These are phyloP conservation scores for Gaeumannomyces tritici DNA, from an alignment of 2,329 filamentous ascomycete species.

Conservation along the genomic window DNA sequence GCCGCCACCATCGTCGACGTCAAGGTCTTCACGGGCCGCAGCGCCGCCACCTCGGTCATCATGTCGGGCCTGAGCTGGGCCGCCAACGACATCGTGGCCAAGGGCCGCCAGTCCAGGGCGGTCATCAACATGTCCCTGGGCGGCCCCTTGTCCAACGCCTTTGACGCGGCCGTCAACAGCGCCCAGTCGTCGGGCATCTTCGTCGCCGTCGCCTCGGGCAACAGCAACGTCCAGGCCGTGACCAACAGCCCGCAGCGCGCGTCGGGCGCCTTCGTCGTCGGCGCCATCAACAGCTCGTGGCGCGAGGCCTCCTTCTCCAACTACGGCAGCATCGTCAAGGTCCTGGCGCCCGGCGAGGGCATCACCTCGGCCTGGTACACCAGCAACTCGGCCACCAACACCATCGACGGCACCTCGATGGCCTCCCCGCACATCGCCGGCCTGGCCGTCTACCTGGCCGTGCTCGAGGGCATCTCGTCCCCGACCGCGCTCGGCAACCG, in stretches of 20 bases:
- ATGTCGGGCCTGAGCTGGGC: slow-evolving; percentile 35
- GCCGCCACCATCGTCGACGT: slow-evolving; percentile 30
- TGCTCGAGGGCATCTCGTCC: slow-evolving; percentile 27
- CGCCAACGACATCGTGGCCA: slow-evolving; percentile 21
- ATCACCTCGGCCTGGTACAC: slow-evolving; percentile 39
- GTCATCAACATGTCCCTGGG: slow-evolving; percentile 52
- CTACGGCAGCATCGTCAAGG: slow-evolving; percentile 37
- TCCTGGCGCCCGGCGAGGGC: slow-evolving; percentile 40
- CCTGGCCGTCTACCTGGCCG: slow-evolving; percentile 29
- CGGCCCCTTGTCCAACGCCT: slow-evolving; percentile 29
- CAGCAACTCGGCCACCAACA: slow-evolving; percentile 24
- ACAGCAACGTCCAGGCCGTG: slow-evolving; percentile 32
- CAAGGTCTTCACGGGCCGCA: slow-evolving; percentile 30
- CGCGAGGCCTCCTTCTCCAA: slow-evolving; percentile 39
- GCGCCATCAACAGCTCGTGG: slow-evolving; percentile 31
- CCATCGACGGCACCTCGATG: slow-evolving; percentile 37
- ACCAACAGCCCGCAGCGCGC: slow-evolving; percentile 39
- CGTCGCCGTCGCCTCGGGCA: slow-evolving; percentile 46
- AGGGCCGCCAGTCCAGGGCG: slow-evolving; percentile 28
- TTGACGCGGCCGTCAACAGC: slow-evolving; percentile 40
- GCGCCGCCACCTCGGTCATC: slow-evolving; percentile 22
- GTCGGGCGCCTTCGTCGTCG: slow-evolving; percentile 40
- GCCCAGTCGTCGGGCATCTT: slow-evolving; percentile 37
- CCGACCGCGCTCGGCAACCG: slow-evolving; percentile 36
- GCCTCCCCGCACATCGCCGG: slow-evolving; percentile 24